Base-by-base conservation (phyloP, 2,329 filamentous ascomycete species). In the Aspergillus sp. region DNA sequence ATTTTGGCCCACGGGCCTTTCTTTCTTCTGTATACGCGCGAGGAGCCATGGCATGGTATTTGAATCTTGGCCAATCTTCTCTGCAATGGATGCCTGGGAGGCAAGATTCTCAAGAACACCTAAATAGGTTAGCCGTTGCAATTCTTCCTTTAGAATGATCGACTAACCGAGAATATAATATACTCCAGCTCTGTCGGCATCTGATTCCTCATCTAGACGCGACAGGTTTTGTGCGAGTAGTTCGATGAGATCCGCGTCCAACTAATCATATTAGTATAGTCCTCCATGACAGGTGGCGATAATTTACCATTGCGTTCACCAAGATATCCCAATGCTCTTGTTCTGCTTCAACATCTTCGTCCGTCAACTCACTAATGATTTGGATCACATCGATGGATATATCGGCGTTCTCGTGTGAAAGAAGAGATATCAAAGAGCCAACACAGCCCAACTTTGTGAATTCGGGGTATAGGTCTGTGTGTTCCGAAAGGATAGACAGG, bases 361-460 rank as follows among this genome's bases (percentile, higher is more conserved):
- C 95, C 13, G 91, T 96, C 64, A 98, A 79, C 76, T 99, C 95
- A 55, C 86, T 88, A 50, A 99, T 85, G 47, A 97, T 90, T 76
- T 98, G 90, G 49, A 96, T 87, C 0, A 89, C 90, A 62, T 89
- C 90, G 66, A 98, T 96, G 11, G 95, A 92, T 63, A 99, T 96
- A 69, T 99, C 95, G 0, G 93, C 93, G 72, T 99, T 99, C 67
- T 99, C 95, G 72, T 99, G 95, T 15, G 93, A 89, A 48, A 99
- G 79, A 52, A 99, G 76, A 2, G 88, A 85, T 1, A 96, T 91
- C 50, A 99, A 75, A 54, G 88, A 93, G 4, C 77, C 84, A 0
- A 87, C 85, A 58, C 86, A 89, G 18, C 90, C 89, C 51, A 92
- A 80, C 63, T 86, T 87, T 32, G 89, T 87, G 68, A 96, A 92